A percentile compares a stretch with the other conserved stretches of the same genome.
Evolutionary conservation across 495 filamentous ascomycete species (phyloP).

Genomic region (Xylaria flabelliformis): DNA sequence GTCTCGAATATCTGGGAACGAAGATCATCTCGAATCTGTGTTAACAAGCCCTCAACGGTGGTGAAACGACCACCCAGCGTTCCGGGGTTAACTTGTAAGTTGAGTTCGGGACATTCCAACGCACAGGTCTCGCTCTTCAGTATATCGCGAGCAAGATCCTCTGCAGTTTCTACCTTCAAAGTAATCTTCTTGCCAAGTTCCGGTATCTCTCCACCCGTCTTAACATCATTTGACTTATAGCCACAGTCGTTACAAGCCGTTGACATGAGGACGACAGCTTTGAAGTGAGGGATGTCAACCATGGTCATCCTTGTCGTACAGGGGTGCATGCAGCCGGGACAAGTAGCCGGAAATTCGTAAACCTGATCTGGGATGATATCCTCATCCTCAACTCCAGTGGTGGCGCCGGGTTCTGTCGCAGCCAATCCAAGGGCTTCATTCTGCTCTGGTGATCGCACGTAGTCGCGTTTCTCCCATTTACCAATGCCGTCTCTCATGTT

Average conservation of each 20-base stretch:
- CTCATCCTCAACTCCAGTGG: constrained; percentile 59
- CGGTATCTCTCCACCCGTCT: constrained; percentile 92
- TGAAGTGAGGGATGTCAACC: constrained; percentile 95
- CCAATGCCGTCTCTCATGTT: constrained; percentile 72
- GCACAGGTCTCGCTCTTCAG: constrained; percentile 94
- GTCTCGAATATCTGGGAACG: constrained; percentile 83
- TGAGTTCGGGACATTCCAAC: constrained; percentile 82
- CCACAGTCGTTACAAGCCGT: constrained; percentile 88
- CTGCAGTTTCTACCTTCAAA: constrained; percentile 71
- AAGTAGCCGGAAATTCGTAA: constrained; percentile 87
- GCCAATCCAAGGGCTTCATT: constrained; percentile 80
- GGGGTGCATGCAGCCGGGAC: constrained; percentile 83
- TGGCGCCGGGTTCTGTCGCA: constrained; percentile 40
- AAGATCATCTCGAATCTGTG: constrained; percentile 89
- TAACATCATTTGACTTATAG: constrained; percentile 94
- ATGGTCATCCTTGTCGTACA: constrained; percentile 94
- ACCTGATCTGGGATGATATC: constrained; percentile 88
- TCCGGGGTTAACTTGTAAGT: constrained; percentile 82
- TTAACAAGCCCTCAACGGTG: constrained; percentile 93
- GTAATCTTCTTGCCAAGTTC: constrained; percentile 84
- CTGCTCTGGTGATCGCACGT: constrained; percentile 79
- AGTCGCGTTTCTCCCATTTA: constrained; percentile 85
- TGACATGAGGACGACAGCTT: constrained; percentile 89
- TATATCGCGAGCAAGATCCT: constrained; percentile 89
- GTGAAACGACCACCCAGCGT: constrained; percentile 97